A percentile compares a stretch with the other conserved stretches of the same genome.
phyloP scores from a whole-genome alignment of 208 protist species.

The Wallacemonas sp. region DNA sequence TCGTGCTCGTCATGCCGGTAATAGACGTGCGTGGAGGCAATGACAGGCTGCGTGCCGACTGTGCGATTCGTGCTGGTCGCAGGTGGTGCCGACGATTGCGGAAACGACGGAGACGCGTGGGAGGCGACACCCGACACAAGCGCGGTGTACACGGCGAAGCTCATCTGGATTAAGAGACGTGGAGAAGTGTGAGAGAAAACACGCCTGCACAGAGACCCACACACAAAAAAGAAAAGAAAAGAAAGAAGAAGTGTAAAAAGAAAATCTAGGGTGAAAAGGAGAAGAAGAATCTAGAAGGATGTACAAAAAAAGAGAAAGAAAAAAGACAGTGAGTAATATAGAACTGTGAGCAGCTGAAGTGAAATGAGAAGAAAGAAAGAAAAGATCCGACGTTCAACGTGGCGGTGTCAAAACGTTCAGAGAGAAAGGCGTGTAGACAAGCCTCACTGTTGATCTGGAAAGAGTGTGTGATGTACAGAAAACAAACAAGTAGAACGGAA shows the following conservation, averaged over 20 bases:
- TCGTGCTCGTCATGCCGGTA: background rate
- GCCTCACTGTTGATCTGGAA: too few species aligned
- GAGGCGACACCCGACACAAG: background rate
- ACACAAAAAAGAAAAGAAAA: background rate
- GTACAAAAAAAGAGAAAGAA: conserved; percentile 16
- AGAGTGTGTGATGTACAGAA: conserved; percentile 23
- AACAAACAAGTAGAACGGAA: too few species aligned
- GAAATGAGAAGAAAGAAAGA: background rate
- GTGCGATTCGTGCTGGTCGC: too few species aligned
- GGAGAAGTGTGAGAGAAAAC: background rate
- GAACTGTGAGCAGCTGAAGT: background rate
- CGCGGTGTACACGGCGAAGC: conserved; percentile 5
- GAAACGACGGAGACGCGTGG: conserved; percentile 12
- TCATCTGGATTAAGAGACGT: background rate
- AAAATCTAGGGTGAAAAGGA: background rate
- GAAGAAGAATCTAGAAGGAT: background rate
- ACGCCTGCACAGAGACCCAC: too few species aligned
- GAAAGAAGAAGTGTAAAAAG: conserved; percentile 2
- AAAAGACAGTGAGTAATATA: conserved; percentile 1
- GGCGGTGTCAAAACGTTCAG: too few species aligned
- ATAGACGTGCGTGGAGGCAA: conserved; percentile 1
- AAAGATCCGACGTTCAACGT: too few species aligned
- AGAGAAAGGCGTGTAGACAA: too few species aligned
- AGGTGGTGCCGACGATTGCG: background rate
- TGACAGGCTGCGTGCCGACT: background rate